Percentiles rank a stretch among this genome's conserved stretches.
phyloP scores from a whole-genome alignment of 2,329 filamentous ascomycete species.

The Penicillium janthinellum region DNA sequence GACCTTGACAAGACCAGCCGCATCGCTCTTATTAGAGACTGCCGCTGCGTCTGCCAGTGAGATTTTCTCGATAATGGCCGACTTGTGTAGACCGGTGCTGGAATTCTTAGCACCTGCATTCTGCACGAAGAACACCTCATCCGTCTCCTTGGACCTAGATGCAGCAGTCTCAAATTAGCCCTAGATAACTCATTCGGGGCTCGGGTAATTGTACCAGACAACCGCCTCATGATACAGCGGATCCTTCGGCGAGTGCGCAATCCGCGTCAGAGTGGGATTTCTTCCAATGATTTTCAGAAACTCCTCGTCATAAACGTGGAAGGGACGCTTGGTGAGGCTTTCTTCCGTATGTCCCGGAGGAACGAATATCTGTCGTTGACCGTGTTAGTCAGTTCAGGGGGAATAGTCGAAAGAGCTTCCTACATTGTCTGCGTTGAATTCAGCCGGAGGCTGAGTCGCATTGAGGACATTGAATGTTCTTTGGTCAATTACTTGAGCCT shows the following conservation, averaged over 20 bases:
- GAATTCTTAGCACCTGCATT: constrained; percentile 19
- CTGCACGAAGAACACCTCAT: constrained; percentile 25
- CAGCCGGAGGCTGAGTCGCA: constrained; percentile 14
- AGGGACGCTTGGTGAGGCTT: not conserved
- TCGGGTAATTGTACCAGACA: not conserved
- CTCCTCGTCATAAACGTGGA: constrained; percentile 2
- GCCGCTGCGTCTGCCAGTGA: not conserved
- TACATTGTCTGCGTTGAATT: constrained; percentile 16
- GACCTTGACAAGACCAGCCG: not conserved
- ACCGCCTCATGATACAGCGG: constrained; percentile 1
- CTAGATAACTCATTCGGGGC: too few relatives aligned
- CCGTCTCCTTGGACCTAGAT: constrained; percentile 12
- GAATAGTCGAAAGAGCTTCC: not conserved
- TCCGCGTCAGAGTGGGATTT: not conserved
- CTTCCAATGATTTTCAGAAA: not conserved
- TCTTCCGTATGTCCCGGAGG: not conserved
- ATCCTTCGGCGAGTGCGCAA: not conserved
- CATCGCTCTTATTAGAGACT: not conserved
- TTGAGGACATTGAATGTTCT: constrained; percentile 21
- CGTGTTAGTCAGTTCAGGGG: not conserved
- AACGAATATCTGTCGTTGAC: not conserved
- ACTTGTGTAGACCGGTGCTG: constrained; percentile 15
- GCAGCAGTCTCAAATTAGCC: not conserved
- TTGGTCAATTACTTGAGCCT: constrained; percentile 22
- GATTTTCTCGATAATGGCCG: constrained; percentile 12